Percentiles rank a stretch among this genome's conserved stretches.
phyloP scores from a whole-genome alignment of 768 basidiomycete species.

The Suillus weaverae region DNA sequence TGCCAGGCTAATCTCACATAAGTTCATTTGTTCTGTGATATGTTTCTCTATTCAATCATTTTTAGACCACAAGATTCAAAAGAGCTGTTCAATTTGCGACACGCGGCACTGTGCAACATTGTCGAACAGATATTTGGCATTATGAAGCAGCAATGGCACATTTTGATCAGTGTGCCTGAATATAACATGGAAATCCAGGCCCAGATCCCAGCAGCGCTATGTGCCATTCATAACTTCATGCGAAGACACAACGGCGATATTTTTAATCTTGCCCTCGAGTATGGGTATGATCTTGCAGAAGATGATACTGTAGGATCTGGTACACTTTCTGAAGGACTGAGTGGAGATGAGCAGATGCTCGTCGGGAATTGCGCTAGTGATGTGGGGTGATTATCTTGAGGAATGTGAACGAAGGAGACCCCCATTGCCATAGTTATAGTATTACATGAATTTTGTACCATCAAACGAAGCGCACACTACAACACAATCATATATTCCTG shows the following conservation, averaged over 20 bases:
- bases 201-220: constrained; percentile 18
- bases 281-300: neutral
- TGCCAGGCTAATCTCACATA: neutral
- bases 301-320: too few relatives aligned
- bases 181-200: constrained; percentile 18
- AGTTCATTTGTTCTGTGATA: neutral
- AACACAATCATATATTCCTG: too few relatives aligned
- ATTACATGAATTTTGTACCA: too few relatives aligned
- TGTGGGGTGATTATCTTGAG: constrained; percentile 18
- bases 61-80: neutral
- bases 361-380: constrained; percentile 14
- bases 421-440: too few relatives aligned
- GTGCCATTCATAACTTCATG: constrained; percentile 21
- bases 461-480: too few relatives aligned
- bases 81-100: constrained; percentile 4
- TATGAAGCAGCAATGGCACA: constrained; percentile 15
- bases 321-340: too few relatives aligned
- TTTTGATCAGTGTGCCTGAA: constrained; percentile 14
- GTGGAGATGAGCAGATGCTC: too few relatives aligned
- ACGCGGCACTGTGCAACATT: neutral
- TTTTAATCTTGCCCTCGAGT: constrained; percentile 9
- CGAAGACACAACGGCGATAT: constrained; percentile 14
- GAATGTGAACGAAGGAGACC: neutral
- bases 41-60: neutral
- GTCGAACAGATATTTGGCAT: constrained; percentile 26